phyloP scores from a whole-genome alignment of 345 rosid species.

The Theobroma cacao region DNA sequence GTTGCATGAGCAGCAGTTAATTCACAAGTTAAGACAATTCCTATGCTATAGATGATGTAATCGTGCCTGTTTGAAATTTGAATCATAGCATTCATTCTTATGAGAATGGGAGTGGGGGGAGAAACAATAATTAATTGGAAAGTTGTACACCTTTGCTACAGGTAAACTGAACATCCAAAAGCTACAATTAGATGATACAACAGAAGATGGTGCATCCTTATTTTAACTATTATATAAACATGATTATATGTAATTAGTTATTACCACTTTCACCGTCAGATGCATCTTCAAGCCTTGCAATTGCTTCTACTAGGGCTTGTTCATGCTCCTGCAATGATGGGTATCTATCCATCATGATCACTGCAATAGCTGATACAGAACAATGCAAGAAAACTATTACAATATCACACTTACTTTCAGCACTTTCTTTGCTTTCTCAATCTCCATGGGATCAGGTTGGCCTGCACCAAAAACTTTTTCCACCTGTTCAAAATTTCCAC shows the following conservation, averaged over 20 bases:
- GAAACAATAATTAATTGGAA: constrained; percentile 16
- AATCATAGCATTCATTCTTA: neutral
- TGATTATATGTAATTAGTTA: constrained; percentile 54
- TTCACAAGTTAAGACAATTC: neutral
- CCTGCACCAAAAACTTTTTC: constrained; percentile 72
- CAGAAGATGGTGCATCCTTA: constrained; percentile 23
- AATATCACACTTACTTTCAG: constrained; percentile 53
- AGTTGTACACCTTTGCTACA: constrained; percentile 25
- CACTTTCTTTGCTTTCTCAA: constrained; percentile 88
- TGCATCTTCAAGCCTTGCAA: constrained; percentile 87
- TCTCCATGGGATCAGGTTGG: constrained; percentile 63
- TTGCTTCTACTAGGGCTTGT: constrained; percentile 84
- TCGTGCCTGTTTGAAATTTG: neutral
- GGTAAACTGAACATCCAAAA: constrained; percentile 23
- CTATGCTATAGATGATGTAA: neutral
- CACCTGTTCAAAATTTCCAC: constrained; percentile 48
- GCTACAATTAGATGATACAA: constrained; percentile 33
- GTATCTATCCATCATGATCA: constrained; percentile 8
- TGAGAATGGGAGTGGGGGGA: neutral
- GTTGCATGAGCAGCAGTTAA: neutral
- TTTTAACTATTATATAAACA: constrained; percentile 31
- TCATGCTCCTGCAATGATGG: constrained; percentile 70
- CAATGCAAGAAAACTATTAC: neutral
- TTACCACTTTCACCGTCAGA: constrained; percentile 99
- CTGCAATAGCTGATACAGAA: neutral